Evolutionary conservation across 225 moss, liverwort and hornwort genomes (phyloP), one percentile per base, ranked within the genome.

Genomic region (Sphagnum contortum): DNA sequence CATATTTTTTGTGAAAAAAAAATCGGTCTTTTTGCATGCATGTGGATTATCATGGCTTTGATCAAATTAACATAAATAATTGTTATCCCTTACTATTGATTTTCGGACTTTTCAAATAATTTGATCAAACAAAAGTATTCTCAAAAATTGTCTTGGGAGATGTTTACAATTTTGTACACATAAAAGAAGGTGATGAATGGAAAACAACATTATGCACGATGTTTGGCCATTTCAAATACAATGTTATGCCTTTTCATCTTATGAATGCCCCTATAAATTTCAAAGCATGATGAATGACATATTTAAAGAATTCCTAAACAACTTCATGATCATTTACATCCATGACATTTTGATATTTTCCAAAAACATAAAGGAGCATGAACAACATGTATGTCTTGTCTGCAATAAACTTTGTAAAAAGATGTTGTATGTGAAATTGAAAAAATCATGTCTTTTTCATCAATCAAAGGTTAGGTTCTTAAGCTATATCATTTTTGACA

Each of bases 211-310:
- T 72, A 9, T 14, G 59, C 44, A 57, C 66, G 8, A 56, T 66
- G 45, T 66, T 50, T 8, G 48, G 6, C 3, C 59, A 68, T 59
- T 71, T 45, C 62, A 67, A 76, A 44, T 71, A 12, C 12, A 5
- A 63, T 2, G 61, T 71, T 4, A 66, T 76, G 61, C 49, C 66
- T n/a, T 67, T 67, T 55, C 71, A 66, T 11, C 63, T 7, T 55
- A 8, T 29, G 11, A 63, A 63, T 63, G 62, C 48, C 0, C 48
- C 62, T 4, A 12, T 62, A 7, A 71, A 56, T 6, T 71, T 44
- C 48, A 49, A 5, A 4, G 3, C 4, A 12, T 71, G 56, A 71
- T 76, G 76, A 67, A 72, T 48, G 13, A 12, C 2, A 62, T 70
- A 0, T 70, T 75, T 56, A 2, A 44, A 12, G 53, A 60, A 9